These are phyloP conservation scores for Pythium utonaiense DNA, from an alignment of 352 stramenopile genomes.

Conservation along the genomic window DNA sequence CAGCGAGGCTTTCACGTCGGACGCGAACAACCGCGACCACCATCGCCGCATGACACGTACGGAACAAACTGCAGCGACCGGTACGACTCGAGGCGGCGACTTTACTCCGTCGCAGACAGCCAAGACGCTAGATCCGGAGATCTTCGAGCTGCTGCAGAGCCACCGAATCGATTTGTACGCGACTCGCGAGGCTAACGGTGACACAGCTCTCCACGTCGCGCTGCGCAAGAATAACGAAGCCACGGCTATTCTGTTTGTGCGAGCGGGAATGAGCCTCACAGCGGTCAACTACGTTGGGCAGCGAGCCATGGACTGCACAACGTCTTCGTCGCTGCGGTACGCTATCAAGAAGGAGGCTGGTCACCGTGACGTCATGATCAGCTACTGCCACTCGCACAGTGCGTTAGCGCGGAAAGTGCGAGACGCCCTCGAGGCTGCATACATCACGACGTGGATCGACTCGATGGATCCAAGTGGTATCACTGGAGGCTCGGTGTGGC, in stretches of 20 bases:
- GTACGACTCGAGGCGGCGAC: background rate
- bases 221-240: conserved; percentile 66
- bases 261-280: conserved; percentile 63
- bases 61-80: conserved; percentile 6
- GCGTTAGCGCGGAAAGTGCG: conserved; percentile 61
- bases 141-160: conserved; percentile 49
- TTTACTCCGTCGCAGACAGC: conserved; percentile 14
- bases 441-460: conserved; percentile 85
- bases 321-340: conserved; percentile 65
- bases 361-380: conserved; percentile 85
- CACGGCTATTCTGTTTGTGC: conserved; percentile 64
- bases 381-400: conserved; percentile 79
- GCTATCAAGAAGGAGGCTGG: conserved; percentile 83
- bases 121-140: conserved; percentile 39
- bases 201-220: conserved; percentile 72
- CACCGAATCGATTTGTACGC: conserved; percentile 53
- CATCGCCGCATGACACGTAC: conserved; percentile 13
- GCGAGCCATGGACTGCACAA: conserved; percentile 70
- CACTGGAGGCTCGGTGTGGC: conserved; percentile 72
- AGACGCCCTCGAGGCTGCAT: conserved; percentile 58
- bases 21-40: conserved; percentile 11
- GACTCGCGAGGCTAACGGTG: conserved; percentile 54
- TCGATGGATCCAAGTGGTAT: conserved; percentile 82
- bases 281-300: conserved; percentile 56
- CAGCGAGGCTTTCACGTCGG: conserved; percentile 19